Conservation (phyloP, 169 alveolate species). For the Cryptosporidium muris region DNA sequence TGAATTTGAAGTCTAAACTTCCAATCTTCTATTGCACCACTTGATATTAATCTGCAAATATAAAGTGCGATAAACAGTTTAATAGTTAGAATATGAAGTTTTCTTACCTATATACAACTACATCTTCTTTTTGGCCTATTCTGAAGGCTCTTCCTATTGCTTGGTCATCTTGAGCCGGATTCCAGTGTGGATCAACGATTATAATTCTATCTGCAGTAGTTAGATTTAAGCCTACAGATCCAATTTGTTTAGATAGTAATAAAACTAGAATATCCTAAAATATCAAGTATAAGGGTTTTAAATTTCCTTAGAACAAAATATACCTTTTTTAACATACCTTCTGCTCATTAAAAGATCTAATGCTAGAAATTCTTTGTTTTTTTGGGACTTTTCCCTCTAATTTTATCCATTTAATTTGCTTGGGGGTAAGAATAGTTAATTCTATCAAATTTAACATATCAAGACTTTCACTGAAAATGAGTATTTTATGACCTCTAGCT, state of each 20-base stretch:
- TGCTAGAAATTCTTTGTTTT: slow-evolving; percentile 5
- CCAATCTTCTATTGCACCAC: slow-evolving; percentile 57
- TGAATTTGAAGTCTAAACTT: slow-evolving; percentile 68
- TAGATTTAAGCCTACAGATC: slow-evolving; percentile 83
- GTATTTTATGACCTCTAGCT: slow-evolving; percentile 5
- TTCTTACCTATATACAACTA: slow-evolving; percentile 80
- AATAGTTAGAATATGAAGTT: neutral
- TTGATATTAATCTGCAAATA: slow-evolving; percentile 18
- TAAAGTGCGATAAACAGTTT: neutral
- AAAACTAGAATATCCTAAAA: slow-evolving; percentile 76
- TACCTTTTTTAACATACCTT: slow-evolving; percentile 20
- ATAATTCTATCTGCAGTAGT: slow-evolving; percentile 85
- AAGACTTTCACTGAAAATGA: slow-evolving; percentile 25
- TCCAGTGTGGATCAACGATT: slow-evolving; percentile 86
- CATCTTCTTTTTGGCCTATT: slow-evolving; percentile 84
- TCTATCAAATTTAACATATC: slow-evolving; percentile 44
- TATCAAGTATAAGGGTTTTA: neutral
- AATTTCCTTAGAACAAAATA: neutral
- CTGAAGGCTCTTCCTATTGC: slow-evolving; percentile 85
- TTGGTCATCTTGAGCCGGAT: slow-evolving; percentile 84
- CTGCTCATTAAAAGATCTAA: slow-evolving; percentile 15
- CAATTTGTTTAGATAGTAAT: slow-evolving; percentile 82
- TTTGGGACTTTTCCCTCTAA: slow-evolving; percentile 38
- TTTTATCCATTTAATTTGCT: slow-evolving; percentile 42
- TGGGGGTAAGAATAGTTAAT: slow-evolving; percentile 45